A percentile compares a stretch with the other conserved stretches of the same genome.
phyloP scores from a whole-genome alignment of 352 stramenopile species.

The Blastocystis sp. region DNA sequence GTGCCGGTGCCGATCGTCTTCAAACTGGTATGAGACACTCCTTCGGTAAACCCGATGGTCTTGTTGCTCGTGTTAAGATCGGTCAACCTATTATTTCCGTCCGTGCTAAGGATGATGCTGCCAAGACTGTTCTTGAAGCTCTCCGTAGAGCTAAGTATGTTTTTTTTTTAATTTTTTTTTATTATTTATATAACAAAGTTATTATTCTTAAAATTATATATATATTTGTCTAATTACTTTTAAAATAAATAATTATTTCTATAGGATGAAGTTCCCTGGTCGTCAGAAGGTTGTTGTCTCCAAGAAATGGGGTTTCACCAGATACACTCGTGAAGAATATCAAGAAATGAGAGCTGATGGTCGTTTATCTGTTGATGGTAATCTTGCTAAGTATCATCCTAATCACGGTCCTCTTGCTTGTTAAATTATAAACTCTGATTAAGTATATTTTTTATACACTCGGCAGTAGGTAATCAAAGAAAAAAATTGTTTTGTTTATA shows the following conservation, averaged over 20 bases:
- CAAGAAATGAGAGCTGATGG: conserved; percentile 75
- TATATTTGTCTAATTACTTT: too few relatives aligned
- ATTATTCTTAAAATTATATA: too few relatives aligned
- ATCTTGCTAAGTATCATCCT: conserved; percentile 84
- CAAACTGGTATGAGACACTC: conserved; percentile 94
- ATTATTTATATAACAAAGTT: too few relatives aligned
- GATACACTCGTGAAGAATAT: conserved; percentile 91
- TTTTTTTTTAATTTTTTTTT: too few relatives aligned
- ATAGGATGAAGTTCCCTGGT: conserved; percentile 96
- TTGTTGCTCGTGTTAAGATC: conserved; percentile 88
- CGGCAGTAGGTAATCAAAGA: too few relatives aligned
- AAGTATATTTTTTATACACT: too few relatives aligned
- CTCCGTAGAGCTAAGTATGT: conserved; percentile 95
- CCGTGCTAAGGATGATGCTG: conserved; percentile 78
- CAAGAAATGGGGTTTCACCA: conserved; percentile 98
- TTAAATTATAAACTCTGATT: too few relatives aligned
- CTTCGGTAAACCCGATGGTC: conserved; percentile 92
- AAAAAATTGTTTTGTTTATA: too few relatives aligned
- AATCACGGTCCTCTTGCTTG: too few relatives aligned
- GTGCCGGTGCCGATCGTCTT: conserved; percentile 88
- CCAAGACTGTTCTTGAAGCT: conserved; percentile 75
- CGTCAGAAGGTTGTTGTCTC: conserved; percentile 96
- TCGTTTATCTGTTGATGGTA: conserved; percentile 74
- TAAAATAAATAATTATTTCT: too few relatives aligned
- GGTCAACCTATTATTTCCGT: conserved; percentile 92